Base-by-base conservation (phyloP, 106 monocot species). In the Amphibolis antarctica region DNA sequence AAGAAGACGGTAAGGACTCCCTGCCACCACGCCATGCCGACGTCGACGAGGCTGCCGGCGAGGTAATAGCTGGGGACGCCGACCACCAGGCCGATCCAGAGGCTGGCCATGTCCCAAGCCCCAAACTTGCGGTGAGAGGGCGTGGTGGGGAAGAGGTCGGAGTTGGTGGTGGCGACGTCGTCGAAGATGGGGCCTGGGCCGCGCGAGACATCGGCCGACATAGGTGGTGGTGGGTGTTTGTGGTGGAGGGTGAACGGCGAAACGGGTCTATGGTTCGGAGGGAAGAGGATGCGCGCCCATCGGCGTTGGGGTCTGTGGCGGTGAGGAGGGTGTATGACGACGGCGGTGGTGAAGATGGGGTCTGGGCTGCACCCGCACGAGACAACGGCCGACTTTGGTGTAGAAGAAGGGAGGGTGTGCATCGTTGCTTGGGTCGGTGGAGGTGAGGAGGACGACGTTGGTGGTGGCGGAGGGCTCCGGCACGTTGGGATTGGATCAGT, bases 21-120 rank as follows among this genome's bases (percentile, higher is more conserved):
- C 63, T 72, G 64, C 72, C 72, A 72, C 72, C 72, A 72, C 6
- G 72, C 55, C 73, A 73, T 73, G 45, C 73, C 73, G 25, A 73
- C 57, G 44, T 17, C 56, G 20, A 73, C 73, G 44, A 73, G 72
- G 65, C 72, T 73, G 20, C 72, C 72, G 72, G 65, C 72, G 72
- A 73, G 72, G 72, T 73, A 73, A 56, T 73, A 73, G 19, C 46
- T 10, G 19, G 72, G 72, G 45, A 73, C 65, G 27, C 65, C 64
- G 27, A 73, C 72, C 20, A 73, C 72, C 18, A 73, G 47, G 42
- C 72, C 72, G 26, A 73, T 45, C 72, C 72, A 73, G 29, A 73
- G 65, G 46, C 29, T 46, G 26, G 72, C 54, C 45, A 73, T 28
- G 18, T 73, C 64, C 56, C 54, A 57, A 1, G 57, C 43, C 5